Conservation (phyloP, 768 basidiomycete genomes). For the Pleurotus pulmonarius region DNA sequence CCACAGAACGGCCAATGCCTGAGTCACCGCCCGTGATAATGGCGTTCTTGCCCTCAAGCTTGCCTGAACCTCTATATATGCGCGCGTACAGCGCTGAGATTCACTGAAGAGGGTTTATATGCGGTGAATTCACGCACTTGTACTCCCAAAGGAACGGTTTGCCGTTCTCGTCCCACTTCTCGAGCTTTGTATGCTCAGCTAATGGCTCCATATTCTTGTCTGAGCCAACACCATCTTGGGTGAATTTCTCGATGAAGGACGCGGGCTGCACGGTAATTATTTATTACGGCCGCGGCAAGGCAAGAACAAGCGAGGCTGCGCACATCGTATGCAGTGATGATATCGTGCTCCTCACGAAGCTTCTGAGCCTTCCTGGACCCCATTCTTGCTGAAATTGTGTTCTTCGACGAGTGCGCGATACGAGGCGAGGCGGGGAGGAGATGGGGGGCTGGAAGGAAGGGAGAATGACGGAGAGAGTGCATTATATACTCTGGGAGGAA, state of each 20-base stretch:
- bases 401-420: too few species aligned
- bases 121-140: conserved; percentile 32
- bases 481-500: too few species aligned
- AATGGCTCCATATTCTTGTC: conserved; percentile 19
- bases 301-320: conserved; percentile 24
- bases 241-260: conserved; percentile 15
- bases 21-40: conserved; percentile 36
- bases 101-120: background rate
- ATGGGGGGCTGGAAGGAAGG: too few species aligned
- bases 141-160: conserved; percentile 51
- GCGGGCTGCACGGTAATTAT: conserved; percentile 35
- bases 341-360: conserved; percentile 13
- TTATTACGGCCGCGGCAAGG: conserved; percentile 24
- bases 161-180: conserved; percentile 48
- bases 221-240: conserved; percentile 5
- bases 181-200: conserved; percentile 33
- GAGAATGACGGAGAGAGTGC: too few species aligned
- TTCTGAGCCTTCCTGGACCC: background rate
- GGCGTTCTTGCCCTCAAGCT: conserved; percentile 29
- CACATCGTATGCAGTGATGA: conserved; percentile 27
- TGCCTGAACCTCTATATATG: conserved; percentile 6
- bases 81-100: background rate
- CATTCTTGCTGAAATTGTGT: background rate
- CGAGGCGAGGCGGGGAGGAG: too few species aligned
- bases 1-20: conserved; percentile 50